phyloP scores from a whole-genome alignment of 345 rosid species.

The Rhodamnia argentea region DNA sequence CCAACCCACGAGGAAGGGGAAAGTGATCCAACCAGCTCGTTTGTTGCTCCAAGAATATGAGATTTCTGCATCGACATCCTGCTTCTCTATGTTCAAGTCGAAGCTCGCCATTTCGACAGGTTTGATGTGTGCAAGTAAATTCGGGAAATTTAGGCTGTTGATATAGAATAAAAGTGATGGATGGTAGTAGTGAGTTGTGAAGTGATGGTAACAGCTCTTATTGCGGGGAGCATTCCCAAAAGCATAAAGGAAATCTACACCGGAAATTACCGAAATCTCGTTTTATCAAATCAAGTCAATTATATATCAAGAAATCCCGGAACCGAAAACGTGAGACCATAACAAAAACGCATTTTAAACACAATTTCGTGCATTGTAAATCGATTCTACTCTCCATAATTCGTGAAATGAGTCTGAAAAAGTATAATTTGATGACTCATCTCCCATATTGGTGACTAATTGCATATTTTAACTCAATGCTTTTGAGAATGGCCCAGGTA shows the following conservation, averaged over 20 bases:
- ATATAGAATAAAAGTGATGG: background rate
- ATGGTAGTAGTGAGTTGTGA: background rate
- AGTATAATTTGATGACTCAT: background rate
- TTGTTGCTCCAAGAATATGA: background rate
- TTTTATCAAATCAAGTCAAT: background rate
- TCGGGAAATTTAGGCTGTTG: background rate
- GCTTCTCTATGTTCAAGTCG: background rate
- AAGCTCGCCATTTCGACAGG: background rate
- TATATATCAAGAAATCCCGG: background rate
- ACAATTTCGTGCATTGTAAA: background rate
- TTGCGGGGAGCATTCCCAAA: background rate
- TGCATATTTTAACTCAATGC: too few relatives aligned
- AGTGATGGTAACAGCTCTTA: background rate
- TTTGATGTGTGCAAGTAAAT: background rate
- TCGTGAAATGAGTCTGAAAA: background rate
- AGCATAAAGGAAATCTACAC: fast-evolving
- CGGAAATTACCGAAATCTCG: background rate
- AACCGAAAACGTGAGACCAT: background rate
- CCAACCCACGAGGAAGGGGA: slow-evolving; percentile 42
- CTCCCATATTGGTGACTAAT: background rate
- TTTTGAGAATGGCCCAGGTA: background rate
- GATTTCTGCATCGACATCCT: background rate
- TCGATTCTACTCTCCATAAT: background rate
- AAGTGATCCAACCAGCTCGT: slow-evolving; percentile 37
- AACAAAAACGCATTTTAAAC: background rate